Base-by-base conservation (phyloP, 805 yeast species). In the Wickerhamomyces rabaulensis region DNA sequence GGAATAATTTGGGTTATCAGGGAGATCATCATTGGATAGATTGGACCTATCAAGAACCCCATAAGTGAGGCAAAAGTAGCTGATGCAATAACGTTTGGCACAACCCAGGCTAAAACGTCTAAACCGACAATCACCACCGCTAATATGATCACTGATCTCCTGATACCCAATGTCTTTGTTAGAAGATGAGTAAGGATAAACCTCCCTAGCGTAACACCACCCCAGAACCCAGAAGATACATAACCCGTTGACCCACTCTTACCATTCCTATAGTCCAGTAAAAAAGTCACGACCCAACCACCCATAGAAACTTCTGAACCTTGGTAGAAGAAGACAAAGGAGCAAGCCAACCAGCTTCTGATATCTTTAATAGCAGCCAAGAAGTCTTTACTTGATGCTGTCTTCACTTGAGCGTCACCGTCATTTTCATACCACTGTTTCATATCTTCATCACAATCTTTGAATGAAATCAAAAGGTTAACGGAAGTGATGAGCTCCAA, bases 161-260 rank as follows among this genome's bases (percentile, higher is more conserved):
- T 65, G 7, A 71, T 69, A 3, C 81, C 81, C n/a, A 72, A 39
- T 12, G 50, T 43, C 36, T 62, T 62, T 44, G 71, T 70, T 13
- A 73, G 53, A 1, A 59, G 52, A 17, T 70, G 62, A 0, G 80
- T 76, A n/a, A 81, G 63, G 3, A 69, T 43, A 21, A 82, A 60
- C 41, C 88, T 63, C 0, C 87, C 86, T 9, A 78, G 36, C 0
- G 86, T 77, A 26, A 82, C 63, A 15, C 88, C 88, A 17, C 72
- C 78, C 87, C 87, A 82, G 54, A 75, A 79, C 0, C 86, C 87
- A 10, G 84, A 74, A 0, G 82, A 73, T 20, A 79, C 80, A 55
- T 78, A 80, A 21, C 86, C 84, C 43, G 73, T 68, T 9, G 69
- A 56, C 1, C 56, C 46, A 4, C 61, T 52, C 43, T 65, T 57